Conservation (phyloP, 2,329 filamentous ascomycete species). For the Dryadomyces quercivorus region DNA sequence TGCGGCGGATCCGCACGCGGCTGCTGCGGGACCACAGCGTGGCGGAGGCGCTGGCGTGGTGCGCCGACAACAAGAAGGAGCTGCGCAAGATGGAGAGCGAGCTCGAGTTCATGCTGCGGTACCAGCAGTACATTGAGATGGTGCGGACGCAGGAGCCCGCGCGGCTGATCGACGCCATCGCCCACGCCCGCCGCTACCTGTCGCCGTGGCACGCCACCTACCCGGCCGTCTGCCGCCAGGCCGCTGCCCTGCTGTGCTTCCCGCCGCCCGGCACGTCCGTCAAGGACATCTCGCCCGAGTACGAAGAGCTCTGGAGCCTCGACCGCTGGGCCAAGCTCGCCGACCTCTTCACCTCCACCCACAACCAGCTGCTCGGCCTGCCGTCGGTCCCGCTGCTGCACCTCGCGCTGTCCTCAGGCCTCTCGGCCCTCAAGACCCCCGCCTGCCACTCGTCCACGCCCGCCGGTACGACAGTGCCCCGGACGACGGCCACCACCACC, state of each 20-base stretch:
- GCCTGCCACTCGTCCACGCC: constrained; percentile 63
- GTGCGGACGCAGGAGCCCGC: constrained; percentile 52
- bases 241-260: constrained; percentile 71
- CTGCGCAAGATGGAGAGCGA: constrained; percentile 80
- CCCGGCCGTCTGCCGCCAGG: constrained; percentile 55
- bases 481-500: neutral
- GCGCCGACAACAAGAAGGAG: constrained; percentile 83
- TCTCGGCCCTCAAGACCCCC: constrained; percentile 92
- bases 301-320: constrained; percentile 54
- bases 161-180: constrained; percentile 64
- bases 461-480: neutral
- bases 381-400: constrained; percentile 77
- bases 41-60: constrained; percentile 76
- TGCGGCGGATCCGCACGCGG: constrained; percentile 64
- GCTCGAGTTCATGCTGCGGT: constrained; percentile 82
- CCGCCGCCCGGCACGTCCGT: constrained; percentile 31
- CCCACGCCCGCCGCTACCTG: constrained; percentile 74
- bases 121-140: constrained; percentile 92
- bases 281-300: constrained; percentile 25
- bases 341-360: constrained; percentile 68
- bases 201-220: constrained; percentile 57
- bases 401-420: constrained; percentile 77
- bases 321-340: constrained; percentile 67
- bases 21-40: constrained; percentile 55
- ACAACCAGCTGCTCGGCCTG: constrained; percentile 75